Percentiles rank a stretch among this genome's conserved stretches.
These are phyloP conservation scores for Sporothrix globosa DNA, from an alignment of 2,329 filamentous ascomycete species.

Conservation along the genomic window DNA sequence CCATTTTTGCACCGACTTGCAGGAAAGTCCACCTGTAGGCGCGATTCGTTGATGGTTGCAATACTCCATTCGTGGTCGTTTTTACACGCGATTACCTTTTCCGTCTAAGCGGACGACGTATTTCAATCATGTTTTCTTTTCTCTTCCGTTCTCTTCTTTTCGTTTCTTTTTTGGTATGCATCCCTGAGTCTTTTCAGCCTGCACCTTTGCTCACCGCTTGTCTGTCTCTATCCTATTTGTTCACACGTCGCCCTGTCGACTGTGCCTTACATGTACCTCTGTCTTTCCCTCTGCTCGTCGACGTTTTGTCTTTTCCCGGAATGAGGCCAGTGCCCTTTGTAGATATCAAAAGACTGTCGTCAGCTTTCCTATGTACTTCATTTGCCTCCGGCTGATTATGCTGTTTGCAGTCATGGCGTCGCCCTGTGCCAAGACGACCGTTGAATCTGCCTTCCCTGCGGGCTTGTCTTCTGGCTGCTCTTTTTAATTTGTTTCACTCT, in stretches of 20 bases:
- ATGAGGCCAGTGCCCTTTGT: not conserved
- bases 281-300: not conserved
- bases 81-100: not conserved
- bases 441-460: not conserved
- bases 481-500: slow-evolving; percentile 8
- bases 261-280: not conserved
- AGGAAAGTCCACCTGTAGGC: not conserved
- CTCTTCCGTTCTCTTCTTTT: not conserved
- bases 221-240: not conserved
- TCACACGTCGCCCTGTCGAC: not conserved
- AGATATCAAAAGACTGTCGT: not conserved
- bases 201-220: not conserved
- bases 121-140: not conserved
- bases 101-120: slow-evolving; percentile 1
- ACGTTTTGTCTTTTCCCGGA: slow-evolving; percentile 1
- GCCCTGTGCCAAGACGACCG: not conserved
- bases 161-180: not conserved
- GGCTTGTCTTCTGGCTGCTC: not conserved
- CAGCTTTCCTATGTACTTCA: not conserved
- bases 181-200: not conserved
- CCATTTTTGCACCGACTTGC: slow-evolving; percentile 11
- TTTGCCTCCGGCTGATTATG: slow-evolving; percentile 14
- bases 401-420: slow-evolving; percentile 13
- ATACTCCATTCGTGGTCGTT: no score
- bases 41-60: slow-evolving; percentile 1